Base-by-base conservation (phyloP, 345 rosid species). In the Bruguiera parviflora region DNA sequence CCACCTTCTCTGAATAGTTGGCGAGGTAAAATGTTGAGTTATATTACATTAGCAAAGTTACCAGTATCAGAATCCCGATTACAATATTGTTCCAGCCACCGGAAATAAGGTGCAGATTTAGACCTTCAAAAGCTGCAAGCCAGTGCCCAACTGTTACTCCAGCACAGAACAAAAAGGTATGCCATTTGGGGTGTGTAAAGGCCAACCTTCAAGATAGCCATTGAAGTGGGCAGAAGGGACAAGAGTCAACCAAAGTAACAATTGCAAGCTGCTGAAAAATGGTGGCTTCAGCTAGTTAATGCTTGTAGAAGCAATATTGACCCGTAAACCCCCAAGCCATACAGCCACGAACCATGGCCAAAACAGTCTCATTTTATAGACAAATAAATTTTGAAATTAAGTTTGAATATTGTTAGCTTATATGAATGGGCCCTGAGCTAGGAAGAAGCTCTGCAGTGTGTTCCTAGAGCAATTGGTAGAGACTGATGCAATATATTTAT, bases 201-300 rank as follows among this genome's bases (percentile, higher is more conserved):
- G 96, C 97, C 94, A 93, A 15, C 94, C 97, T 82, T 93, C 86
- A 58, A 91, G 92, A 75, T 80, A 91, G 55, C 96, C 95, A 68
- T 84, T 93, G 84, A 85, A 86, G 83, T 70, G 75, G 25, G 92
- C 96, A 64, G 97, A 88, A 32, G 97, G 92, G 35, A 88, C 91
- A 15, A 91, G 86, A 67, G 98, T 93, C 29, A 91, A 80, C 78
- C 29, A 91, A 84, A 69, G 86, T 82, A 52, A 91, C 94, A 69
- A 88, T 61, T 16, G 82, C 85, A 80, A 91, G 79, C 79, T 91
- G 95, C 85, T 94, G 89, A 72, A 85, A 75, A 63, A 85, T 75
- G 70, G 71, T 83, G 1, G 95, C 96, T 81, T 91, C 72, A 1
- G 92, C 90, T 11, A 71, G 71, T 16, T 76, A 81, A 76, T 89